Conservation (phyloP, 2,329 filamentous ascomycete genomes). For the Aspergillus intermedius region DNA sequence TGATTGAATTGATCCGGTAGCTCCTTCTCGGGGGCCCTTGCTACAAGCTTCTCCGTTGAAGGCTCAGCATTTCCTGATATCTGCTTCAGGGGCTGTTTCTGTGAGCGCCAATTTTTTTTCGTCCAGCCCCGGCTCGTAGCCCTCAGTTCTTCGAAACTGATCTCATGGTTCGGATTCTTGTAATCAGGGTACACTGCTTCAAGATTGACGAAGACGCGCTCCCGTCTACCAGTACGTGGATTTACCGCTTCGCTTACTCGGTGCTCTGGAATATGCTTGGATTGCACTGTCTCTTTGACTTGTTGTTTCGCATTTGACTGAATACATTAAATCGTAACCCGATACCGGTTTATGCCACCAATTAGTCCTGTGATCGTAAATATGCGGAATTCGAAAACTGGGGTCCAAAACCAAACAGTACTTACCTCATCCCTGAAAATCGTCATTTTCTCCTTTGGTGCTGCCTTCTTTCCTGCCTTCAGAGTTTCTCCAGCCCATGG, state of each 20-base stretch:
- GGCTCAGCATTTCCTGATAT: conserved; percentile 38
- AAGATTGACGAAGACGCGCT: conserved; percentile 81
- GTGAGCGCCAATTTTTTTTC: conserved; percentile 46
- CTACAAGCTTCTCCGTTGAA: conserved; percentile 7
- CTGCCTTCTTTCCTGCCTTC: conserved; percentile 77
- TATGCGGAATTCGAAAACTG: conserved; percentile 50
- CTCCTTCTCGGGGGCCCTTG: conserved; percentile 13
- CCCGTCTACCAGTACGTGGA: conserved; percentile 71
- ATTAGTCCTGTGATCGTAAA: conserved; percentile 99
- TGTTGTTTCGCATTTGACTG: conserved; percentile 39
- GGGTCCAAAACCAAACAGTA: conserved; percentile 32
- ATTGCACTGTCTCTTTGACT: conserved; percentile 30
- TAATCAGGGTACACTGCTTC: conserved; percentile 76
- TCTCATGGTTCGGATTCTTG: conserved; percentile 64
- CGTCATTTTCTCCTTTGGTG: conserved; percentile 69
- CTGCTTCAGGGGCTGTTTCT: conserved; percentile 49
- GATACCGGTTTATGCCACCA: conserved; percentile 42
- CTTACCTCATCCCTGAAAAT: conserved; percentile 97
- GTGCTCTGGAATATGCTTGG: conserved; percentile 60
- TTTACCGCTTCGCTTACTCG: conserved; percentile 78
- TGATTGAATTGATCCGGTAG: conserved; percentile 27
- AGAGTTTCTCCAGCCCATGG: conserved; percentile 91
- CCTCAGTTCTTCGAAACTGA: conserved; percentile 87
- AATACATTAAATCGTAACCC: conserved; percentile 47
- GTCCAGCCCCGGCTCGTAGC: conserved; percentile 67